Conservation (phyloP, 2,329 filamentous ascomycete species). For the Cercospora beticola region DNA sequence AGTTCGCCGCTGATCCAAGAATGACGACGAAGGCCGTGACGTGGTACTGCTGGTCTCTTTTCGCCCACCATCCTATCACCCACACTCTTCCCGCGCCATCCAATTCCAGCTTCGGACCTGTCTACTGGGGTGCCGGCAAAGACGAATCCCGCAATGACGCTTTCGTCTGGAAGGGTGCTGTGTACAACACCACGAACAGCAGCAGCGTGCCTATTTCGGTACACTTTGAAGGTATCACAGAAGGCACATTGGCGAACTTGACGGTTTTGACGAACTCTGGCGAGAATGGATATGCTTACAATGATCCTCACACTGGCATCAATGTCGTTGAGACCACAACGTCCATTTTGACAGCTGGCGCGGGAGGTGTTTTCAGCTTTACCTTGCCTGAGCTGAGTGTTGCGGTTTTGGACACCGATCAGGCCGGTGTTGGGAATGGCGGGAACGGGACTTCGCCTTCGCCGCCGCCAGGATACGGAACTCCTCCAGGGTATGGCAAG, state of each 20-base stretch:
- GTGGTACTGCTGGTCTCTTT: slow-evolving; percentile 41
- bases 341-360: slow-evolving; percentile 44
- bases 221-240: slow-evolving; percentile 39
- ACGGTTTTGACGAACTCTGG: slow-evolving; percentile 45
- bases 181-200: slow-evolving; percentile 49
- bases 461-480: not conserved
- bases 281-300: slow-evolving; percentile 29
- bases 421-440: not conserved
- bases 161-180: slow-evolving; percentile 48
- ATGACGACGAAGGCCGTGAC: slow-evolving; percentile 35
- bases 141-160: slow-evolving; percentile 36
- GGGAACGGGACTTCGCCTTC: not conserved
- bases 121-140: slow-evolving; percentile 49
- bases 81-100: slow-evolving; percentile 45
- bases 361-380: slow-evolving; percentile 53
- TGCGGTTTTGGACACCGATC: slow-evolving; percentile 51
- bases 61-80: slow-evolving; percentile 48
- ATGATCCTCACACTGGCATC: slow-evolving; percentile 37
- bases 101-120: slow-evolving; percentile 35
- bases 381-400: slow-evolving; percentile 56
- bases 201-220: slow-evolving; percentile 37
- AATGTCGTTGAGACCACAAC: slow-evolving; percentile 53
- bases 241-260: slow-evolving; percentile 39
- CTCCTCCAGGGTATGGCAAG: not conserved
- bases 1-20: slow-evolving; percentile 42